Evolutionary conservation across 441 rosid genomes (phyloP).

Genomic region (Croton laevigatus): DNA sequence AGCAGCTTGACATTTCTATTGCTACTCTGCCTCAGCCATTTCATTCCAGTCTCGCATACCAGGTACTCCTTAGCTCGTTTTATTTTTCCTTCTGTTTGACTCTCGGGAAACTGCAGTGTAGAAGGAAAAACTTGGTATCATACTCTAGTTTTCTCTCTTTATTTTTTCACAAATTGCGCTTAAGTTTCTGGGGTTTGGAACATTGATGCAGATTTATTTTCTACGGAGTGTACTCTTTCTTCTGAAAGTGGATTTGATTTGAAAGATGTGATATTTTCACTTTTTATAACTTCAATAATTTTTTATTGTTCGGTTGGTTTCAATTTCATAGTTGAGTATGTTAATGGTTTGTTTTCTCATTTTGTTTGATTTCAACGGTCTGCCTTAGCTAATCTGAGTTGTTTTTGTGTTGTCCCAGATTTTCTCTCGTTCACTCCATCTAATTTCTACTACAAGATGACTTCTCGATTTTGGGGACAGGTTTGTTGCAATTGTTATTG

Average conservation of each 20-base stretch:
- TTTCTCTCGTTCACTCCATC: constrained; percentile 10
- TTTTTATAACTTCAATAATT: no score
- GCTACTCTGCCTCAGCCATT: not conserved
- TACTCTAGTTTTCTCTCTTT: not conserved
- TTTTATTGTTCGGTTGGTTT: not conserved
- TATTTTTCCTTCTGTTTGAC: not conserved
- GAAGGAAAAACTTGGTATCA: not conserved
- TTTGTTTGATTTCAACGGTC: not conserved
- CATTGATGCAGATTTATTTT: not conserved
- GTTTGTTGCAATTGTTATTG: constrained; percentile 25
- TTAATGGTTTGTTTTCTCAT: not conserved
- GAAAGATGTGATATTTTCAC: not conserved
- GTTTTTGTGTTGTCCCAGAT: not conserved
- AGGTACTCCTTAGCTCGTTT: not conserved
- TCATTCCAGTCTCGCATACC: not conserved
- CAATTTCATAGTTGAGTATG: not conserved
- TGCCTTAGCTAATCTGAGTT: not conserved
- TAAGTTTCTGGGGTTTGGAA: not conserved
- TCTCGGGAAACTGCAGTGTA: not conserved
- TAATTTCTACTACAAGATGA: constrained; percentile 29
- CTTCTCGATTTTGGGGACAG: constrained; percentile 50
- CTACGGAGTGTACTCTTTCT: no score
- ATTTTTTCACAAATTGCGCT: not conserved
- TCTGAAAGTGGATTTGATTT: not conserved
- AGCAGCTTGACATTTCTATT: not conserved